Evolutionary conservation across 306 rosid species (phyloP), one percentile per base, ranked within the genome.

Genomic region (Adenanthera pavonina): DNA sequence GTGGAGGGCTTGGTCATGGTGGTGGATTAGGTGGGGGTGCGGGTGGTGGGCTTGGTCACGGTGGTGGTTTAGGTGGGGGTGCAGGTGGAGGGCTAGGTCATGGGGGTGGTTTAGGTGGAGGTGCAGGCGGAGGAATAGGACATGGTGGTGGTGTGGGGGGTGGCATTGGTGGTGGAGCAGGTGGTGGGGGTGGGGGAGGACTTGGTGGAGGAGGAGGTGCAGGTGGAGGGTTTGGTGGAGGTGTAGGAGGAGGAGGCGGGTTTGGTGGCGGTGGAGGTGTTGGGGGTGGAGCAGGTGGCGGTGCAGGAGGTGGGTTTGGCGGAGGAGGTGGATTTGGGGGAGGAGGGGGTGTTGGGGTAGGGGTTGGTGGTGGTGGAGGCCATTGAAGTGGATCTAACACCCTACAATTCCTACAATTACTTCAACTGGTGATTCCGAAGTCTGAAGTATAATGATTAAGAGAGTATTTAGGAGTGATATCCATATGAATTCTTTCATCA

Each of bases 291-390:
- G 6, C 43, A 11, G 88, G 88, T 2, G 7, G 53, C 0, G 88
- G 88, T 2, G 70, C 43, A 0, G 86, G 86, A 2, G 69, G 52
- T 3, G 66, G 66, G 4, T 16, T 60, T 17, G 61, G 61, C 4
- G 62, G 62, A 0, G 84, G 84, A 0, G 84, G 76, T 17, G 88
- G 88, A 0, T 73, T 76, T 8, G 88, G 88, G 0, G 65, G 3
- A 0, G 84, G 84, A 0, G 67, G 52, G 0, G 83, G 83, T 3
- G 72, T 77, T 3, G 56, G 56, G 19, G 11, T 76, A 0, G 74
- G 47, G 3, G 77, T 7, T 3, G 76, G 76, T 0, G 8, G 8
- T 1, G 88, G 82, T 0, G 88, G 89, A 2, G 88, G 85, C 10
- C 52, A 68, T 0, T 68, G 52, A 68, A 5, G 52, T 17, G 19